Percentiles rank a stretch among this genome's conserved stretches.
phyloP scores from a whole-genome alignment of 2,329 filamentous ascomycete genomes.

The Drechmeria coniospora region DNA sequence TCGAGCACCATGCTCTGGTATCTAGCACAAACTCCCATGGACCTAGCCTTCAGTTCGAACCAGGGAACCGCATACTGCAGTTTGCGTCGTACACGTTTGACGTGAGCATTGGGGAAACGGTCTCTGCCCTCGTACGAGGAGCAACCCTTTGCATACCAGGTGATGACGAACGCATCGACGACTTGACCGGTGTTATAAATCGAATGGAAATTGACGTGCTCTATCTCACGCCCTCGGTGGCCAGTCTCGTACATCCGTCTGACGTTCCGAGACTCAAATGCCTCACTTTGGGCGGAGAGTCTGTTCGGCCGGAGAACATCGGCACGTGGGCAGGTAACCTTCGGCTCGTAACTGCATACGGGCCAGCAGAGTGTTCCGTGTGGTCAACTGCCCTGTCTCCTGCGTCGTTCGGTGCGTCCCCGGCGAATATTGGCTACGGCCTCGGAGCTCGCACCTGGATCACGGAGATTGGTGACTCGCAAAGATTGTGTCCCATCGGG shows the following conservation, averaged over 20 bases:
- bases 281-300: slow-evolving; percentile 1
- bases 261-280: background rate
- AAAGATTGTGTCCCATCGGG: slow-evolving; percentile 7
- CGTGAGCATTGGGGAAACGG: slow-evolving; percentile 1
- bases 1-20: background rate
- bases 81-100: slow-evolving; percentile 6
- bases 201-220: slow-evolving; percentile 1
- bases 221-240: slow-evolving; percentile 2
- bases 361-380: background rate
- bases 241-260: background rate
- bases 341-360: background rate
- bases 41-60: background rate
- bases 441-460: slow-evolving; percentile 7
- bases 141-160: slow-evolving; percentile 3
- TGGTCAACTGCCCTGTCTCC: too few relatives aligned
- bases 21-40: slow-evolving; percentile 1
- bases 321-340: background rate
- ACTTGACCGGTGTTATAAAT: slow-evolving; percentile 3
- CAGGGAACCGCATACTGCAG: background rate
- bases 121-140: background rate
- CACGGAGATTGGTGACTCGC: slow-evolving; percentile 5
- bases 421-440: background rate
- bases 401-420: background rate
- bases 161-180: slow-evolving; percentile 1
- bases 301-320: background rate